These are phyloP conservation scores for Lichtheimia ramosa DNA, from an alignment of 371 early-diverging fungal genomes.

Conservation along the genomic window DNA sequence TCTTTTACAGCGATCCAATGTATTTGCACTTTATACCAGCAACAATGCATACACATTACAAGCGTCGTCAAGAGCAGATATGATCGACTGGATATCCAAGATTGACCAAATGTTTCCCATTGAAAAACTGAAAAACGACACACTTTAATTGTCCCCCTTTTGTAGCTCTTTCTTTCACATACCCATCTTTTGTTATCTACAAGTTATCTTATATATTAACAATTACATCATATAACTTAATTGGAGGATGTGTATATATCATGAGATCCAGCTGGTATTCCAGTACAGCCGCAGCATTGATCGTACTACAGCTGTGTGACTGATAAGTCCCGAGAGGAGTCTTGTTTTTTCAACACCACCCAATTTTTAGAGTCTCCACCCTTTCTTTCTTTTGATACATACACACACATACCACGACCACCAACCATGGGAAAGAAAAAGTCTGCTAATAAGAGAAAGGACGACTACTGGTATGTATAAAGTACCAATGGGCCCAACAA, in stretches of 20 bases:
- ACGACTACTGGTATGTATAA: constrained; percentile 47
- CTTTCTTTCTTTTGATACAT: no score
- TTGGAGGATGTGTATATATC: no score
- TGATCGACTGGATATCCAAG: constrained; percentile 76
- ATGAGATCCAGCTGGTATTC: no score
- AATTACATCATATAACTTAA: no score
- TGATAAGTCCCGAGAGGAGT: no score
- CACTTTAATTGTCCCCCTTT: not conserved
- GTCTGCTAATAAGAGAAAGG: constrained; percentile 48
- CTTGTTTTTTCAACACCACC: no score
- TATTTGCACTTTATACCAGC: constrained; percentile 76
- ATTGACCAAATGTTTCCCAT: constrained; percentile 56
- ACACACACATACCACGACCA: no score
- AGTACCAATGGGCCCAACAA: not conserved
- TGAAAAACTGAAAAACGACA: constrained; percentile 7
- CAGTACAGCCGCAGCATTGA: no score
- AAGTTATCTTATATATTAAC: no score
- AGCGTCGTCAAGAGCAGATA: constrained; percentile 64
- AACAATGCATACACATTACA: constrained; percentile 75
- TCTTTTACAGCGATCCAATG: constrained; percentile 52
- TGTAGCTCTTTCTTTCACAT: not conserved
- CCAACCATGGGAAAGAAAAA: constrained; percentile 51
- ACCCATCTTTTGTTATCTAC: not conserved
- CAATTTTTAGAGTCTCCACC: no score
- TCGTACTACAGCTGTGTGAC: no score